Conservation (phyloP, 306 rosid genomes). For the Senna tora region DNA sequence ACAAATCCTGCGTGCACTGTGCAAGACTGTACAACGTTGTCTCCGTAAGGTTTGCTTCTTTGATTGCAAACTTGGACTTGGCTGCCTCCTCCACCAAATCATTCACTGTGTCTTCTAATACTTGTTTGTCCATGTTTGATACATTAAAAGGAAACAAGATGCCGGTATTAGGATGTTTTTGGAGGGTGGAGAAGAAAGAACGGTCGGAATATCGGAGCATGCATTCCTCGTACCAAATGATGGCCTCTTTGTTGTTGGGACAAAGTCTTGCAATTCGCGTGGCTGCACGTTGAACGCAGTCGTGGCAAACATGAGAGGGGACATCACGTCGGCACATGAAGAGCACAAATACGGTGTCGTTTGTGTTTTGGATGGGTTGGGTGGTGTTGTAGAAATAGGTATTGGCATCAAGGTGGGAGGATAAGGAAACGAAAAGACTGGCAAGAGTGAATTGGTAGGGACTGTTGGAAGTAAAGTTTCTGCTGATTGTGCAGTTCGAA, state of each 20-base stretch:
- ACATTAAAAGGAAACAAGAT: too few relatives aligned
- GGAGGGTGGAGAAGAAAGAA: constrained; percentile 21
- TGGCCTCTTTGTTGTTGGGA: constrained; percentile 4
- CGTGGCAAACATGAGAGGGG: neutral
- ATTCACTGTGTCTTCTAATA: neutral
- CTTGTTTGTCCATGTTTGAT: too few relatives aligned
- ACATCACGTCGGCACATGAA: neutral
- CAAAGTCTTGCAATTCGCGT: neutral
- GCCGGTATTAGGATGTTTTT: rapidly evolving
- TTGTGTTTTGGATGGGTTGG: neutral
- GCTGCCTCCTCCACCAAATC: neutral
- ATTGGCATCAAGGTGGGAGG: neutral
- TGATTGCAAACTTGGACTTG: neutral
- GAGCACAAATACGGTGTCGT: neutral
- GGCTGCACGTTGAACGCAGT: neutral
- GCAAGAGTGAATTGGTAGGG: neutral
- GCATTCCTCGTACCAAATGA: neutral
- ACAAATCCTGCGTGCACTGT: neutral
- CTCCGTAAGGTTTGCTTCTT: neutral
- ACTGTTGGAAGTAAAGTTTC: neutral
- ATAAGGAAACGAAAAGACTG: neutral
- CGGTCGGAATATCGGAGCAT: neutral
- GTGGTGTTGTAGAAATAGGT: neutral
- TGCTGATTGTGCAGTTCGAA: neutral
- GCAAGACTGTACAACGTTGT: neutral